These are phyloP conservation scores for Chenopodium album DNA, from an alignment of 148 eudicot genomes.

Conservation along the genomic window DNA sequence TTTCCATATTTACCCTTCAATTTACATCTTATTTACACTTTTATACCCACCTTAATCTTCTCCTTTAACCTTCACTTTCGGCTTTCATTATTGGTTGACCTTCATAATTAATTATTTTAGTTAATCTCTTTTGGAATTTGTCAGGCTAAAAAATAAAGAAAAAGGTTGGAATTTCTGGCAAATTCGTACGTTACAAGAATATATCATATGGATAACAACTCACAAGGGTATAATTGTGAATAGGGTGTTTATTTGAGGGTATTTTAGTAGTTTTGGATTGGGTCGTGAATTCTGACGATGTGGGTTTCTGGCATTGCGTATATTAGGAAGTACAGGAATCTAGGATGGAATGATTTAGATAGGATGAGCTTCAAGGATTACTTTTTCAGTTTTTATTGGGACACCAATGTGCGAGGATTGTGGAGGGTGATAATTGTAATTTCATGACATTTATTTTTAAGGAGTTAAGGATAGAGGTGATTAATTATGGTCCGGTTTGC, in stretches of 20 bases:
- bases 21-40: background rate
- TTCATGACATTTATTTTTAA: too few relatives aligned
- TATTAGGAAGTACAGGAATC: conserved; percentile 6
- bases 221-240: background rate
- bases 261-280: background rate
- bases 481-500: too few relatives aligned
- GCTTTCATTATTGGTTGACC: conserved; percentile 11
- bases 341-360: background rate
- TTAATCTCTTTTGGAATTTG: background rate
- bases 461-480: too few relatives aligned
- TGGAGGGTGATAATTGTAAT: too few relatives aligned
- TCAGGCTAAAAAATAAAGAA: background rate
- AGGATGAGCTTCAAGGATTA: background rate
- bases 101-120: too few relatives aligned
- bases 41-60: background rate
- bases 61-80: background rate
- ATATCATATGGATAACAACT: background rate
- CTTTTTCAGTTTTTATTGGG: too few relatives aligned
- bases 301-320: conserved; percentile 14
- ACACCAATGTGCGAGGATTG: too few relatives aligned
- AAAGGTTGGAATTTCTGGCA: conserved; percentile 3
- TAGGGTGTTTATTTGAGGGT: background rate
- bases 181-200: conserved; percentile 7
- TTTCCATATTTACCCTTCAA: conserved; percentile 1
- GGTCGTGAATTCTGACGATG: conserved; percentile 3